Base-by-base conservation (phyloP, 345 rosid species). In the Populus pruinosa region DNA sequence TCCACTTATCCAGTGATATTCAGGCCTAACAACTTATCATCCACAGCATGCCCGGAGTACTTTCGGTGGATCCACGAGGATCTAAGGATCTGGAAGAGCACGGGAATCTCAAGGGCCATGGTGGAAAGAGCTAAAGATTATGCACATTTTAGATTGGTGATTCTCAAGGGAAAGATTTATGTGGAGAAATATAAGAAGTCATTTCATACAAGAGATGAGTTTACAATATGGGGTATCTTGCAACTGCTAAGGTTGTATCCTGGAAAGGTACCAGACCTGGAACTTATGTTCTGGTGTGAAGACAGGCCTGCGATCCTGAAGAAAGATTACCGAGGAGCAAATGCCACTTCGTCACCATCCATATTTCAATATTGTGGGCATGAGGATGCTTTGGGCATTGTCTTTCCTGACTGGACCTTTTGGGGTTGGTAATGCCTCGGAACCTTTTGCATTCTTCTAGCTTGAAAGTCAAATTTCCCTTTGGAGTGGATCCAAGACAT, bases 321-420 rank as follows among this genome's bases (percentile, higher is more conserved):
- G 2, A 68, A 53, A 2, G 72, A 82, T 2, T 81, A 70, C 8
- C 11, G 71, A 50, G 90, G 90, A n/a, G 86, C 87, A 50, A 86
- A 84, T 39, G 78, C 89, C 3, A 72, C 87, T 9, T 5, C 39
- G 1, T 90, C 97, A 0, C 96, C 94, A 3, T 89, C 94, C 0
- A 56, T 92, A 87, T 94, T 94, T 66, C 88, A 94, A 69, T 94
- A 91, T 69, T 94, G 94, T 74, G 88, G 85, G 23, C 83, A 87
- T 62, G 79, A 86, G 38, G 87, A 87, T 43, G 82, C 91, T 11
- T 82, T 91, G 8, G 93, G 87, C 43, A 78, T 94, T 17, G 90
- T 92, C 20, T 94, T 94, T 70, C 98, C 97, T 0, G 97, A 94
- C 76, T 94, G 98, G 98, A 87, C 98, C 53, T 92, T 88, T 70